phyloP scores from a whole-genome alignment of 225 moss, liverwort and hornwort genomes.

The Climacium dendroides region DNA sequence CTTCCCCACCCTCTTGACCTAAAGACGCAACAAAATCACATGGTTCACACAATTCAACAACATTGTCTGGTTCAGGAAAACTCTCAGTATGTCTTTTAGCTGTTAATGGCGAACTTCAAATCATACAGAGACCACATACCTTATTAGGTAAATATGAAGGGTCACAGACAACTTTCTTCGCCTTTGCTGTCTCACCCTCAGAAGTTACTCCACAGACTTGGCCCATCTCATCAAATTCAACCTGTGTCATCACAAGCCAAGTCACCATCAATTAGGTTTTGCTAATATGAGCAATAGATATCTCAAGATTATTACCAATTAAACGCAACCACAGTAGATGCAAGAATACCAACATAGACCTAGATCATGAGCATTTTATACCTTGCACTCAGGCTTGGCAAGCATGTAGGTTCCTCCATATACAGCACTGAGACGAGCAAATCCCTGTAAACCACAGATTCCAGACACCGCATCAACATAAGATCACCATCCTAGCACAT shows the following conservation, averaged over 20 bases:
- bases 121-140: conserved; percentile 10
- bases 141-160: conserved; percentile 90
- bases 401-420: conserved; percentile 99
- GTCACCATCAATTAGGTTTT: background rate
- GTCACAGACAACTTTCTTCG: conserved; percentile 90
- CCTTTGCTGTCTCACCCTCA: conserved; percentile 79
- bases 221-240: conserved; percentile 73
- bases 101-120: background rate
- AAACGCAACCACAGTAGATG: background rate
- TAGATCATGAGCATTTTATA: background rate
- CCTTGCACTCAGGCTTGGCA: conserved; percentile 96
- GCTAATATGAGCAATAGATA: background rate
- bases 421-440: conserved; percentile 96
- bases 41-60: background rate
- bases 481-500: background rate
- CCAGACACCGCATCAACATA: background rate
- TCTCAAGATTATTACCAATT: background rate
- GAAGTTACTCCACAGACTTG: conserved; percentile 76
- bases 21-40: background rate
- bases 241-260: conserved; percentile 19
- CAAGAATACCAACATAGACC: background rate
- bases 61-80: background rate
- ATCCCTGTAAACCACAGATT: conserved; percentile 35
- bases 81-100: no score
- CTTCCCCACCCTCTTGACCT: conserved; percentile 91